Conservation (phyloP, 345 rosid genomes). For the Melaleuca alternifolia region DNA sequence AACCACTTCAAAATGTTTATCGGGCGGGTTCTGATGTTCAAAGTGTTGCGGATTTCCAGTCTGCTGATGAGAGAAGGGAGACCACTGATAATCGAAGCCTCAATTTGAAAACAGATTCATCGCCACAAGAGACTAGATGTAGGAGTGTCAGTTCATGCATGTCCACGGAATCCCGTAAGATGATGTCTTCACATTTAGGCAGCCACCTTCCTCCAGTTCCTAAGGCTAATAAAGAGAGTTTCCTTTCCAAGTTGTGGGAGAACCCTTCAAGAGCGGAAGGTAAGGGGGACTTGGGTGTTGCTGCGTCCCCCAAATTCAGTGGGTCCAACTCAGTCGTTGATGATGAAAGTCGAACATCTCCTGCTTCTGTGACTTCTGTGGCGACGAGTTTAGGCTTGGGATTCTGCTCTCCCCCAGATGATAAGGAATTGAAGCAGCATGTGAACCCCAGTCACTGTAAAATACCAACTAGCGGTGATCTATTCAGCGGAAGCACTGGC, state of each 20-base stretch:
- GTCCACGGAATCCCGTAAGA: constrained; percentile 13
- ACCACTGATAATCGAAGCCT: constrained; percentile 8
- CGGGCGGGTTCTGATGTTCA: constrained; percentile 14
- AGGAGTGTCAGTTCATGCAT: constrained; percentile 7
- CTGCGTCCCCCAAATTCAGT: constrained; percentile 17
- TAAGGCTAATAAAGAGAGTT: constrained; percentile 11
- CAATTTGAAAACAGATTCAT: constrained; percentile 1
- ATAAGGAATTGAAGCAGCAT: constrained; percentile 11
- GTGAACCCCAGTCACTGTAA: constrained; percentile 8
- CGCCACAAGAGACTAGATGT: constrained; percentile 4
- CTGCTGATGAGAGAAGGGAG: constrained; percentile 16
- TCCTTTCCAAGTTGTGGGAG: constrained; percentile 19
- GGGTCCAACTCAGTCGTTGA: constrained; percentile 32
- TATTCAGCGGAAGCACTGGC: constrained; percentile 2
- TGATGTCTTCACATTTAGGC: constrained; percentile 2
- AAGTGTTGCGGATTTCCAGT: constrained; percentile 17
- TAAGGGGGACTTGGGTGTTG: constrained; percentile 7
- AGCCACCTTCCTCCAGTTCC: constrained; percentile 5
- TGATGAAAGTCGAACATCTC: constrained; percentile 30
- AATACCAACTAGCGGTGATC: constrained; percentile 9
- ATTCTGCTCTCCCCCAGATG: constrained; percentile 21
- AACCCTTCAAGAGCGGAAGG: constrained; percentile 19
- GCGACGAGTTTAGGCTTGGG: constrained; percentile 51
- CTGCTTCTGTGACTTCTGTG: constrained; percentile 35
- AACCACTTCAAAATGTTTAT: constrained; percentile 2